These are phyloP conservation scores for Cadophora sp. DNA, from an alignment of 2,329 filamentous ascomycete species.

Conservation along the genomic window DNA sequence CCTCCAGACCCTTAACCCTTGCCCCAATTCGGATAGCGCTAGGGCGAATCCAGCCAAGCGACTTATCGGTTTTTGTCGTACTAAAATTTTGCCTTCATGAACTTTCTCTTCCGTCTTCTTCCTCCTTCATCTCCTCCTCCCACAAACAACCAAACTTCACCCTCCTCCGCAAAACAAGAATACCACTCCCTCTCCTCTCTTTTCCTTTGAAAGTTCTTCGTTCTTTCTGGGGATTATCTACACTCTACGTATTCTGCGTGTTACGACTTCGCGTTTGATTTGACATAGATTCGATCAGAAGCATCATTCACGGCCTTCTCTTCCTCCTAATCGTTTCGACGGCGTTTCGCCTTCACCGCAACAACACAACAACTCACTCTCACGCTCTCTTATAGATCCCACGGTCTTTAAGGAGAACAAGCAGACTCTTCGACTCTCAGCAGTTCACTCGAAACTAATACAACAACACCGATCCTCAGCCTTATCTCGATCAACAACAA, in stretches of 20 bases:
- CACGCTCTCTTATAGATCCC: constrained; percentile 38
- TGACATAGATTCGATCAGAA: constrained; percentile 25
- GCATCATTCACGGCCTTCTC: constrained; percentile 31
- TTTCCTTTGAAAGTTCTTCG: constrained; percentile 53
- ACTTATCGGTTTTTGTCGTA: constrained; percentile 21
- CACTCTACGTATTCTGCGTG: constrained; percentile 8
- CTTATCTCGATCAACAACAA: constrained; percentile 27
- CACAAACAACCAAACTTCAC: constrained; percentile 26
- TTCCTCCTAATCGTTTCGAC: constrained; percentile 41
- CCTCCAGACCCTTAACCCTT: background rate
- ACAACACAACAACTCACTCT: constrained; percentile 27
- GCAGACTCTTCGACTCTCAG: constrained; percentile 4
- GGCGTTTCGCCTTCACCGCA: constrained; percentile 42
- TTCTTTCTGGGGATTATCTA: constrained; percentile 49
- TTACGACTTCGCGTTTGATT: constrained; percentile 23
- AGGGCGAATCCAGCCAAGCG: background rate
- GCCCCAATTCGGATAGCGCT: background rate
- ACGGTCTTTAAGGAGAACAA: constrained; percentile 36
- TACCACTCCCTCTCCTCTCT: constrained; percentile 34
- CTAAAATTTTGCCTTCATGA: constrained; percentile 40
- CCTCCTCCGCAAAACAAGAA: constrained; percentile 17
- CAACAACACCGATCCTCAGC: constrained; percentile 24
- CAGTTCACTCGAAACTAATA: constrained; percentile 4
- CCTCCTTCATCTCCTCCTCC: constrained; percentile 30
- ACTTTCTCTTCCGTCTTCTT: constrained; percentile 33